Base-by-base conservation (phyloP, 2,329 filamentous ascomycete species). In the Fusarium solani-melongenae region DNA sequence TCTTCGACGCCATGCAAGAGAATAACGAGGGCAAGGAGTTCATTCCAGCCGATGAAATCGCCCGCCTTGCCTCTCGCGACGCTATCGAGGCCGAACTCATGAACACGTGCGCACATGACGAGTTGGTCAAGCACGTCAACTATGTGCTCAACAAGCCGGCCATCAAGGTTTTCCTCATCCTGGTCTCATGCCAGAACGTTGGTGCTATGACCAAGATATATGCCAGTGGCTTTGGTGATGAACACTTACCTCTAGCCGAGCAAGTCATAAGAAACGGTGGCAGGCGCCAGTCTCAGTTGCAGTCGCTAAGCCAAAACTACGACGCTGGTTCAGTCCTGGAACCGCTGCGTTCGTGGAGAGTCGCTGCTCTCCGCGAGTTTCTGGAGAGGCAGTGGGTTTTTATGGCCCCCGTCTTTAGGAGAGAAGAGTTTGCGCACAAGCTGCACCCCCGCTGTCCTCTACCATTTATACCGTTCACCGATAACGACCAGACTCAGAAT, bases 251-350 rank as follows among this genome's bases (percentile, higher is more conserved):
- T 4, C n/a, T 44, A 5, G 5, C 4, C 8, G 24, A 41, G 4
- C 22, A 15, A 15, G 2, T 5, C 3, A 10, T 1, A 7, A 34
- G 11, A 0, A 34, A 14, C 0, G 12, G 2, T 2, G 46, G 17
- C 24, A 29, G 10, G n/a, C 38, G 14, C 2, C 33, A 15, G 33
- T 8, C 0, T 1, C 38, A 56, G 55, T 3, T 39, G 6, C 22
- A 29, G 17, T 17, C 22, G 3, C 2, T 20, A 7, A 31, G 22
- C 11, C 8, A 27, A 6, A 2, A 2, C 4, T 10, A 6, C 0
- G 2, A 11, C 5, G 3, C 29, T 11, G 11, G 6, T 0, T 1
- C 49, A 17, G 17, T 8, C 2, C 29, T 12, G 8, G 7, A 33
- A 1, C 15, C 34, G 4, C 15, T 58, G 2, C 5, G 7, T 4